Percentiles rank a stretch among this genome's conserved stretches.
These are phyloP conservation scores for Blastocystis sp. DNA, from an alignment of 352 stramenopile species.

Conservation along the genomic window DNA sequence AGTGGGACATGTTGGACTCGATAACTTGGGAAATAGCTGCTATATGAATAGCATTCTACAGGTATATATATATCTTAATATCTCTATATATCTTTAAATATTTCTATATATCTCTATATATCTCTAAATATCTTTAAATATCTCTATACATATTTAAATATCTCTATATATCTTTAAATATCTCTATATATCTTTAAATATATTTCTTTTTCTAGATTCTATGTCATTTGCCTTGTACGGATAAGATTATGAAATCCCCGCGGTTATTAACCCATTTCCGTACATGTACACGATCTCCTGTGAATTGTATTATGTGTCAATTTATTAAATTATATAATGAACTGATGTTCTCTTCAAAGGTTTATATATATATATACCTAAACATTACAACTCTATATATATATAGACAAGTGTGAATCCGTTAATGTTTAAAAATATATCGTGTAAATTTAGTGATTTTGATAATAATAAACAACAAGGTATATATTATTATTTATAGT, in stretches of 20 bases:
- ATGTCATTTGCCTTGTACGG: slow-evolving; percentile 1
- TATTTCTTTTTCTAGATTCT: slow-evolving; percentile 1
- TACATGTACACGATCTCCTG: slow-evolving; percentile 6
- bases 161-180: too few relatives aligned
- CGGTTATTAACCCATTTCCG: not conserved
- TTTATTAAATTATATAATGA: slow-evolving; percentile 41
- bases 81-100: not conserved
- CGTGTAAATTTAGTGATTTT: too few relatives aligned
- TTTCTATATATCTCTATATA: not conserved
- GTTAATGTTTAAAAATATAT: too few relatives aligned
- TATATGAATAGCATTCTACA: slow-evolving; percentile 95
- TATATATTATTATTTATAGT: too few relatives aligned
- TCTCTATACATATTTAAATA: not conserved
- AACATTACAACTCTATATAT: too few relatives aligned
- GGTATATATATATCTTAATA: slow-evolving; percentile 52
- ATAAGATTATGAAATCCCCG: not conserved
- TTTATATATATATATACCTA: too few relatives aligned
- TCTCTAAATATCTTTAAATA: not conserved
- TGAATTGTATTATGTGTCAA: slow-evolving; percentile 36
- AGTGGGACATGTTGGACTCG: slow-evolving; percentile 73
- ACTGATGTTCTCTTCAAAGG: too few relatives aligned
- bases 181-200: not conserved
- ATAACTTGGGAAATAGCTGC: slow-evolving; percentile 97
- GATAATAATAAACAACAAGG: too few relatives aligned
- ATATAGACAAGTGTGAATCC: too few relatives aligned